Percentiles rank a stretch among this genome's conserved stretches.
phyloP scores from a whole-genome alignment of 164 flowering plant genomes.

The Stephania cephalantha region DNA sequence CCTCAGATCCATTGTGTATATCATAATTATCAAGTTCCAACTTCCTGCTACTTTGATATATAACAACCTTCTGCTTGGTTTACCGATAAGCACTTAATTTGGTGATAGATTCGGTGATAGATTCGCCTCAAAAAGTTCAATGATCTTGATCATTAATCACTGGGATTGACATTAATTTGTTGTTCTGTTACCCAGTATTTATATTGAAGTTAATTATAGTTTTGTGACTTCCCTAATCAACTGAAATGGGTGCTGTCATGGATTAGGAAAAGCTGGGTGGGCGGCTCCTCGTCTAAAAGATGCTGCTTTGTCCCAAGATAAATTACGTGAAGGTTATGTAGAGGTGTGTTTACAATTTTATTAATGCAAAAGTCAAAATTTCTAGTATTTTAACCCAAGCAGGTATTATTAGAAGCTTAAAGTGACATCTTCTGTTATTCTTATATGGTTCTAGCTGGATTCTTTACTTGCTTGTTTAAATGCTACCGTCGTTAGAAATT shows the following conservation, averaged over 20 bases:
- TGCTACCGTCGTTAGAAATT: constrained; percentile 1
- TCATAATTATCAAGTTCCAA: background rate
- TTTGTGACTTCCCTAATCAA: background rate
- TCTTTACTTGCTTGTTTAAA: background rate
- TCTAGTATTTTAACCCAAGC: background rate
- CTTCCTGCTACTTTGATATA: background rate
- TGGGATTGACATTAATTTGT: background rate
- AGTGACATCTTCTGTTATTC: background rate
- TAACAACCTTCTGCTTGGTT: background rate
- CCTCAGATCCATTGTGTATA: background rate
- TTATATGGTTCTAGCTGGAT: background rate
- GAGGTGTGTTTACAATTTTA: constrained; percentile 48
- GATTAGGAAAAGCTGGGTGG: constrained; percentile 83
- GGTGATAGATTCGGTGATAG: background rate
- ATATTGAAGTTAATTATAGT: background rate
- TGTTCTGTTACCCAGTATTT: background rate
- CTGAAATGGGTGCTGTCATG: constrained; percentile 6
- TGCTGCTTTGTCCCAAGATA: constrained; percentile 80
- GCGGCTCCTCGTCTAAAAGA: constrained; percentile 99
- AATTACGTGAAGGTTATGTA: constrained; percentile 83
- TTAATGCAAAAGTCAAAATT: background rate
- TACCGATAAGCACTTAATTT: background rate
- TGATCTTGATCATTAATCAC: background rate
- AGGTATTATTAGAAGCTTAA: background rate
- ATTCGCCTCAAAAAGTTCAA: background rate